Percentiles rank a stretch among this genome's conserved stretches.
phyloP scores from a whole-genome alignment of 257 asterid genomes.

The Primulina huaijiensis region DNA sequence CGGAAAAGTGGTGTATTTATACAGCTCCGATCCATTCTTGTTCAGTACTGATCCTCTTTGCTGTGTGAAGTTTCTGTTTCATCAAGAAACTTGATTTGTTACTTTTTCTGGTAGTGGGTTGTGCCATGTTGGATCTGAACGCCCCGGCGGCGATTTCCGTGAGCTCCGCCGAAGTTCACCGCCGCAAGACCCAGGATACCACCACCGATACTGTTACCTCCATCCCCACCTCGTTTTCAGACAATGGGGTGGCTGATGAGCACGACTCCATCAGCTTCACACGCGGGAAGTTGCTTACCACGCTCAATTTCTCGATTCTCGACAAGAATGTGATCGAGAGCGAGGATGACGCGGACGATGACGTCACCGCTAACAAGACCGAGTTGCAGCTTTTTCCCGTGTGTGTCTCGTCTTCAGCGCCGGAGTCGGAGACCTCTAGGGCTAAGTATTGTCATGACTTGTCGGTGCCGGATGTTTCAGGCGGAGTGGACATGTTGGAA shows the following conservation, averaged over 20 bases:
- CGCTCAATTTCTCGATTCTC: slow-evolving; percentile 72
- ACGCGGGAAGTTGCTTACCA: slow-evolving; percentile 29
- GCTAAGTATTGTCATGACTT: not conserved
- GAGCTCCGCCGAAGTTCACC: slow-evolving; percentile 37
- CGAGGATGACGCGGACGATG: slow-evolving; percentile 33
- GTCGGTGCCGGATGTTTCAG: not conserved
- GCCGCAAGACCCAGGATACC: slow-evolving; percentile 19
- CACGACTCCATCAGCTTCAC: slow-evolving; percentile 50
- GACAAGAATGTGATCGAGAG: slow-evolving; percentile 31
- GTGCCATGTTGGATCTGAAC: slow-evolving; percentile 86
- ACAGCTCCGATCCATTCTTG: not conserved
- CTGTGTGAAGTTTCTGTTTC: not conserved
- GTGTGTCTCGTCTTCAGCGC: slow-evolving; percentile 24
- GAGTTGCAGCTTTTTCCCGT: slow-evolving; percentile 67
- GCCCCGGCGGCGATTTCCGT: slow-evolving; percentile 47
- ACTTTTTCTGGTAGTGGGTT: slow-evolving; percentile 13
- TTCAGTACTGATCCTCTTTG: not conserved
- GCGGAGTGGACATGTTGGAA: not conserved
- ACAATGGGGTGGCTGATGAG: slow-evolving; percentile 34
- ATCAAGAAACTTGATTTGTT: not conserved
- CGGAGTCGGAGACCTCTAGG: not conserved
- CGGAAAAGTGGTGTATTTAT: no score
- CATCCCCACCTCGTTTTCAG: slow-evolving; percentile 50
- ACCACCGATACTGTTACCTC: slow-evolving; percentile 55
- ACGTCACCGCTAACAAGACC: slow-evolving; percentile 14